phyloP scores from a whole-genome alignment of 768 basidiomycete species.

The Leccinellum rugosiceps region DNA sequence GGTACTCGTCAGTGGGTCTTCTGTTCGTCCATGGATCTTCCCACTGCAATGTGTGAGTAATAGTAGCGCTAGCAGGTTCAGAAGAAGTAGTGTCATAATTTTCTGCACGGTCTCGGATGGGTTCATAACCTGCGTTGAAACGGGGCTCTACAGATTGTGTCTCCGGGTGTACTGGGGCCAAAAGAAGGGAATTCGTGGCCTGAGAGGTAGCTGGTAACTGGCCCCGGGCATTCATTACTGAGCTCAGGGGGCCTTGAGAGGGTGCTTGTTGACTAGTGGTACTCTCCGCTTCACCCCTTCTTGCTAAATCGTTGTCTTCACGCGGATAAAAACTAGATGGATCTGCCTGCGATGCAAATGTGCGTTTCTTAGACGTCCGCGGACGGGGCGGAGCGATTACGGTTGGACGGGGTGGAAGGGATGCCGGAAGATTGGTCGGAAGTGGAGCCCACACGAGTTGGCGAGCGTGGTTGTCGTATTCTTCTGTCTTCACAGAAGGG shows the following conservation, averaged over 20 bases:
- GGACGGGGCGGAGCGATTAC: constrained; percentile 28
- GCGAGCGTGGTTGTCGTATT: constrained; percentile 4
- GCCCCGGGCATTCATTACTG: constrained; percentile 8
- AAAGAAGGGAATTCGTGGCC: constrained; percentile 7
- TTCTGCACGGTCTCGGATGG: neutral
- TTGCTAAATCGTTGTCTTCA: neutral
- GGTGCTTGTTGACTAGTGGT: neutral
- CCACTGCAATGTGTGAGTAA: constrained; percentile 1
- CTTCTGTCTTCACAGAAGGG: constrained; percentile 16
- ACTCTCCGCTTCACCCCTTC: neutral
- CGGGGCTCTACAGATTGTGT: neutral
- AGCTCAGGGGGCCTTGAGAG: neutral
- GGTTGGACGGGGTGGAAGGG: constrained; percentile 16
- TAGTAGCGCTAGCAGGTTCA: constrained; percentile 5
- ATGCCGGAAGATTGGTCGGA: neutral
- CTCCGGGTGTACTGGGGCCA: constrained; percentile 9
- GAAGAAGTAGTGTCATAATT: constrained; percentile 2
- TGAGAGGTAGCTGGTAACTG: constrained; percentile 5
- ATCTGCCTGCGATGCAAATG: neutral
- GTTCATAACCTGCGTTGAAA: neutral
- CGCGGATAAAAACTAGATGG: neutral
- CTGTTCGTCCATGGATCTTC: constrained; percentile 10
- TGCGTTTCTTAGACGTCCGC: constrained; percentile 10
- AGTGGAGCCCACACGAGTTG: neutral
- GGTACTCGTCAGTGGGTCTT: constrained; percentile 10